A percentile compares a stretch with the other conserved stretches of the same genome.
Evolutionary conservation across 148 eudicot species (phyloP).

Genomic region (Chenopodium formosanum): DNA sequence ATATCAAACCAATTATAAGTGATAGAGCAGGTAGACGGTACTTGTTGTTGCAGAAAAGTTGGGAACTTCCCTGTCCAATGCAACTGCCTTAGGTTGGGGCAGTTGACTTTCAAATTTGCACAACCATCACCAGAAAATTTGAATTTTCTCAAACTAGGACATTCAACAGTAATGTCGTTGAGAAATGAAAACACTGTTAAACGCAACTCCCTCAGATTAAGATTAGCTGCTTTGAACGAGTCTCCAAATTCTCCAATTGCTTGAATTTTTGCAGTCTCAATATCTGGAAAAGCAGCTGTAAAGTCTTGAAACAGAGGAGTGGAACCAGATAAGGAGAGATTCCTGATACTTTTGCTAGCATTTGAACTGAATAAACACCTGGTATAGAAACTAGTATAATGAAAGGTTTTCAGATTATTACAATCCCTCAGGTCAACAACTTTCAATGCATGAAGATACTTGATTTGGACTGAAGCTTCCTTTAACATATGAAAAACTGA

Average conservation of each 20-base stretch:
- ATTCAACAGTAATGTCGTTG: neutral
- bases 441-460: neutral
- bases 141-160: neutral
- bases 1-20: neutral
- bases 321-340: neutral
- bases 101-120: neutral
- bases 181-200: too few species aligned
- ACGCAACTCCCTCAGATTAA: neutral
- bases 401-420: conserved; percentile 5
- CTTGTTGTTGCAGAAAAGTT: neutral
- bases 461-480: neutral
- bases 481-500: conserved; percentile 11
- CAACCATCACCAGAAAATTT: neutral
- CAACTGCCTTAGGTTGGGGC: conserved; percentile 10
- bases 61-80: neutral
- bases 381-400: neutral
- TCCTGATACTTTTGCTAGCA: conserved; percentile 9
- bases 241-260: neutral
- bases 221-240: conserved; percentile 1
- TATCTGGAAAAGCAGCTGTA: conserved; percentile 13
- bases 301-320: neutral
- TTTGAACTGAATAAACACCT: neutral
- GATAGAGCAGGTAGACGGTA: neutral
- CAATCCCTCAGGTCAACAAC: neutral
- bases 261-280: neutral